These are phyloP conservation scores for Phytophthora lateralis DNA, from an alignment of 352 stramenopile genomes.

Conservation along the genomic window DNA sequence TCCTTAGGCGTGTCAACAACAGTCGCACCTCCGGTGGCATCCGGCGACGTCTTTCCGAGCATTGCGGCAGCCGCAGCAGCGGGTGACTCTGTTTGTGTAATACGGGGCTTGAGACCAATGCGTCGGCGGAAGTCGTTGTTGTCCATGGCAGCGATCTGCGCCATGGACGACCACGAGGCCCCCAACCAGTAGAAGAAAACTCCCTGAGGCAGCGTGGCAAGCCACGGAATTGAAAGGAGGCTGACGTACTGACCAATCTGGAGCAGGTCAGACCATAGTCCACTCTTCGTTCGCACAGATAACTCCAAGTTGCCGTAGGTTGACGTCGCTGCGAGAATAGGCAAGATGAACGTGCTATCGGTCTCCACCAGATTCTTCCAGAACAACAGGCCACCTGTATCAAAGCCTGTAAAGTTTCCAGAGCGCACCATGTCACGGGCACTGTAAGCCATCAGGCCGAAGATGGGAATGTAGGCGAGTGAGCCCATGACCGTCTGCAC, in stretches of 20 bases:
- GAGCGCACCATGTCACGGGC: slow-evolving; percentile 79
- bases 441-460: slow-evolving; percentile 77
- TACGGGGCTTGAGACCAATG: slow-evolving; percentile 56
- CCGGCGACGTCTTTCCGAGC: slow-evolving; percentile 14
- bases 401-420: slow-evolving; percentile 62
- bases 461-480: slow-evolving; percentile 73
- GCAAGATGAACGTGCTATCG: slow-evolving; percentile 67
- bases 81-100: slow-evolving; percentile 29
- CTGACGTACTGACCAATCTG: slow-evolving; percentile 57
- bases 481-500: slow-evolving; percentile 69
- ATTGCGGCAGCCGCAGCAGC: slow-evolving; percentile 21
- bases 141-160: slow-evolving; percentile 62
- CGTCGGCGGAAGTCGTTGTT: slow-evolving; percentile 69
- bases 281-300: slow-evolving; percentile 50
- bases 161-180: slow-evolving; percentile 70
- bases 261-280: slow-evolving; percentile 48
- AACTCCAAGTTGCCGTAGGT: slow-evolving; percentile 76
- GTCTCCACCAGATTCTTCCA: slow-evolving; percentile 74
- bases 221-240: slow-evolving; percentile 57
- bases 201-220: slow-evolving; percentile 63
- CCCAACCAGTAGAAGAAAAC: slow-evolving; percentile 87
- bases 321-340: slow-evolving; percentile 52
- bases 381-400: slow-evolving; percentile 63
- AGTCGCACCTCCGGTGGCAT: slow-evolving; percentile 10
- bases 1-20: slow-evolving; percentile 4